phyloP scores from a whole-genome alignment of 2,329 filamentous ascomycete species.

The Venturia pyrina region DNA sequence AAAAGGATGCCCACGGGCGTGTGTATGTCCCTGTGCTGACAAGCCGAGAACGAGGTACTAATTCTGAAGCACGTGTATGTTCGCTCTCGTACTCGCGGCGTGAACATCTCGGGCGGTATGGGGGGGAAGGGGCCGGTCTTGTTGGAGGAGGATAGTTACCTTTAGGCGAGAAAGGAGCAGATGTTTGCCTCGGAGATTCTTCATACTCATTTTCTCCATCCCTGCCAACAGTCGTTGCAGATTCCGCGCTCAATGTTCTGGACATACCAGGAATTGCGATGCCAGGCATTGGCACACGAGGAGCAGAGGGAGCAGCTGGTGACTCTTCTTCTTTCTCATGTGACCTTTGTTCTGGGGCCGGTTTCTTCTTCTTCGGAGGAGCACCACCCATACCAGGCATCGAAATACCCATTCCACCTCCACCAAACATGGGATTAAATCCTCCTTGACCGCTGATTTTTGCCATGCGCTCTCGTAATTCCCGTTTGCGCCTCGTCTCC shows the following conservation, averaged over 20 bases:
- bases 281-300: slow-evolving; percentile 58
- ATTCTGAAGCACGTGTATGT: not conserved
- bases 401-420: slow-evolving; percentile 43
- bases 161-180: not conserved
- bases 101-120: not conserved
- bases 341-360: slow-evolving; percentile 20
- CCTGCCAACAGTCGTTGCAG: slow-evolving; percentile 38
- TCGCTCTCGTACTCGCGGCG: not conserved
- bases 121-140: not conserved
- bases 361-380: slow-evolving; percentile 39
- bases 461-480: slow-evolving; percentile 89
- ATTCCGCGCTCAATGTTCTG: slow-evolving; percentile 39
- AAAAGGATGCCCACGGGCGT: not conserved
- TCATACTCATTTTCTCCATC: slow-evolving; percentile 30
- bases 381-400: slow-evolving; percentile 38
- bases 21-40: not conserved
- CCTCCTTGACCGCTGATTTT: slow-evolving; percentile 98
- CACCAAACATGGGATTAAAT: slow-evolving; percentile 88
- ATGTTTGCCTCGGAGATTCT: not conserved
- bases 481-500: slow-evolving; percentile 74
- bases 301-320: slow-evolving; percentile 31
- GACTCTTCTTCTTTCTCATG: slow-evolving; percentile 39
- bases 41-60: not conserved
- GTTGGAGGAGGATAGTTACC: not conserved
- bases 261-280: slow-evolving; percentile 39